Base-by-base conservation (phyloP, 140 eudicot species). In the Ambrosia hybrid region DNA sequence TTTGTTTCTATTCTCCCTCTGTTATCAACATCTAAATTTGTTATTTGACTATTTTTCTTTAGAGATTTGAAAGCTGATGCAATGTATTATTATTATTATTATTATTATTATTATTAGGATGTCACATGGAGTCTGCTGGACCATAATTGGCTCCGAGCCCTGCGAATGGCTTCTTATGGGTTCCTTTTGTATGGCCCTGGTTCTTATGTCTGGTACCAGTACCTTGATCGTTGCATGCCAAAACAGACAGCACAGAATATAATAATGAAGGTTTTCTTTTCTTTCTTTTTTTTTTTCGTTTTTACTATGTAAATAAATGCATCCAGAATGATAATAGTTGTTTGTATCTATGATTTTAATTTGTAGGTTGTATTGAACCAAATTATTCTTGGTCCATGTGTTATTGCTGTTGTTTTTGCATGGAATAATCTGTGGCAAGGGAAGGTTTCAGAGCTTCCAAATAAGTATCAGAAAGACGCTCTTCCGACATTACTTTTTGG, bases 341-440 rank as follows among this genome's bases (percentile, higher is more conserved):
- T 64, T 39, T 39, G 39, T 64, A 21, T 15, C 33, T 49, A 16
- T 57, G 5, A 37, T 33, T 37, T 12, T 64, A 14, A 38, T 14
- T 39, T 76, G 75, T 81, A 92, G 98, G 96, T 92, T 66, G 69
- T 87, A 16, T 76, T 92, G 55, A 92, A 92, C 78, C 98, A 92
- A 81, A 79, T 92, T 61, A 80, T 89, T 26, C 89, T 92, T 48
- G 96, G 96, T 72, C 98, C 98, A 61, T 30, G 73, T 41, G 98
- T 92, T 14, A 92, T 92, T 76, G 96, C 91, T 68, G 91, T 92
- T 51, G 82, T 89, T 58, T 92, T 92, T 80, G 98, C 98, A 34
- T 92, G 98, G 98, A 92, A 92, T 80, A 87, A 89, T 73, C 59
- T 92, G 70, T 92, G 98, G 98, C 96, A 38, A 76, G 92, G 96